phyloP scores from a whole-genome alignment of 2,329 filamentous ascomycete species.

The Cryoendolithus antarcticus region DNA sequence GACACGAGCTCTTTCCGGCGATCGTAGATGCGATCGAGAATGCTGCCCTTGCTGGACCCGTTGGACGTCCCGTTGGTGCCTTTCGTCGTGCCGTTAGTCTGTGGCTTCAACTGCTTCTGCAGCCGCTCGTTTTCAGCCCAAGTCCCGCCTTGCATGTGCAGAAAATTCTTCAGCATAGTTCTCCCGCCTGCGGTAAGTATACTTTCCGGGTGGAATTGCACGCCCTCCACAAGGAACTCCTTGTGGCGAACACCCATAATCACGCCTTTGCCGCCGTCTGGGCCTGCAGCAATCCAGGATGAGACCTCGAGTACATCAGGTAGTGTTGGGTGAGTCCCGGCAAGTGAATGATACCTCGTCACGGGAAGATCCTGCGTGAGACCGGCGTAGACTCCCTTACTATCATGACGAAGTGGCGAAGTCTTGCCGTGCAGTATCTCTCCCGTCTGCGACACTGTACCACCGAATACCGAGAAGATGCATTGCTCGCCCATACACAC shows the following conservation, averaged over 20 bases:
- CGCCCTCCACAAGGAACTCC: constrained; percentile 79
- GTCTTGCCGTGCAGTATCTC: constrained; percentile 98
- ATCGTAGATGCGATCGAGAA: constrained; percentile 81
- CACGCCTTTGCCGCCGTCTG: constrained; percentile 65
- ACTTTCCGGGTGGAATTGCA: constrained; percentile 96
- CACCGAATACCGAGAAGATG: constrained; percentile 88
- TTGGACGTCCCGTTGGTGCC: constrained; percentile 11
- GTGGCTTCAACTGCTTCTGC: constrained; percentile 24
- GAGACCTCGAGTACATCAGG: constrained; percentile 79
- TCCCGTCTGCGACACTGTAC: constrained; percentile 79
- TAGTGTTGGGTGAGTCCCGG: constrained; percentile 77
- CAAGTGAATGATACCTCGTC: constrained; percentile 91
- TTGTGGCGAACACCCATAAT: constrained; percentile 98
- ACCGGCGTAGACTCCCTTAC: constrained; percentile 80
- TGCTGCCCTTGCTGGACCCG: constrained; percentile 56
- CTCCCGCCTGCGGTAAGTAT: constrained; percentile 85
- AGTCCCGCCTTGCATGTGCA: constrained; percentile 76
- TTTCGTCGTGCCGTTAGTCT: constrained; percentile 21
- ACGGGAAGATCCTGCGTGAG: constrained; percentile 72
- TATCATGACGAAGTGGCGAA: constrained; percentile 76
- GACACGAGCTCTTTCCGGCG: constrained; percentile 65
- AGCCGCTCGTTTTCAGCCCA: constrained; percentile 69
- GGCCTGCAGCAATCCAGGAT: constrained; percentile 71
- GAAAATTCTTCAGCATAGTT: constrained; percentile 83
- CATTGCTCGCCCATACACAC: constrained; percentile 99